phyloP scores from a whole-genome alignment of 495 filamentous ascomycete genomes.

The Aspergillus bridgeri region DNA sequence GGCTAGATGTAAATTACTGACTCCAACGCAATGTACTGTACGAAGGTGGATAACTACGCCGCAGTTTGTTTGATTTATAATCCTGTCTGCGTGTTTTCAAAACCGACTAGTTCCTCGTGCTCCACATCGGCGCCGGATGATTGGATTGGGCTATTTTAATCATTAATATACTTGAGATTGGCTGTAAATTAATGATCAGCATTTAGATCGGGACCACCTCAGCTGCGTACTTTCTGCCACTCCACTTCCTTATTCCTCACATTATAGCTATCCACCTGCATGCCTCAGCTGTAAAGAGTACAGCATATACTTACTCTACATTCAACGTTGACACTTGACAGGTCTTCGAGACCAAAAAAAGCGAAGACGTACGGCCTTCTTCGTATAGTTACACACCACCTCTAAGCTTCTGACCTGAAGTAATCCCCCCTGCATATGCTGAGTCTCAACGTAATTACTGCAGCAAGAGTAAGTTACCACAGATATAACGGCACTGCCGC shows the following conservation, averaged over 20 bases:
- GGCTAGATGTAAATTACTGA: background rate
- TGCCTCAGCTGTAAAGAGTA: background rate
- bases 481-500: background rate
- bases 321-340: background rate
- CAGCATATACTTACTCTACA: too few species aligned
- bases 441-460: too few species aligned
- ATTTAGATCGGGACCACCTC: background rate
- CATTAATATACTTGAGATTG: background rate
- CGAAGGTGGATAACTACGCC: background rate
- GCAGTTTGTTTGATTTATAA: background rate
- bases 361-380: background rate
- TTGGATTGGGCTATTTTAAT: background rate
- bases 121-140: background rate
- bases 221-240: background rate
- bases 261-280: background rate
- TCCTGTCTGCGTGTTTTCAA: background rate
- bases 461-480: background rate
- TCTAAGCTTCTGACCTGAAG: background rate
- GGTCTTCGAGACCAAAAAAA: background rate
- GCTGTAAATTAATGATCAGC: background rate
- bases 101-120: background rate
- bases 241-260: background rate
- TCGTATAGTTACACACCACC: background rate
- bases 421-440: background rate
- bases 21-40: background rate